Conservation (phyloP, 75 land plant species). For the Sequoiadendron giganteum region DNA sequence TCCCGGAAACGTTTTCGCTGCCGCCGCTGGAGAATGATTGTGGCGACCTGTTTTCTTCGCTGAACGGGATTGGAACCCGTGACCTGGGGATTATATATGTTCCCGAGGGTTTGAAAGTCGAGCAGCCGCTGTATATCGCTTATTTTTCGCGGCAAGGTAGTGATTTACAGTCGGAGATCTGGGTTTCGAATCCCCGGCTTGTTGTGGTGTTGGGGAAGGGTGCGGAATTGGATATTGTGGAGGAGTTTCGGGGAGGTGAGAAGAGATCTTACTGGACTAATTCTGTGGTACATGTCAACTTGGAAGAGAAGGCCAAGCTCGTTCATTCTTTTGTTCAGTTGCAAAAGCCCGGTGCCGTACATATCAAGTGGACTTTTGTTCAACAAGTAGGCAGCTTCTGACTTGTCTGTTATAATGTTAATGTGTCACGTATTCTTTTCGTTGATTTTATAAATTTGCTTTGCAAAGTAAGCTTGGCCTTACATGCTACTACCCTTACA, state of each 20-base stretch:
- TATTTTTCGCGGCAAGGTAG: constrained; percentile 47
- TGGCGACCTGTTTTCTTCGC: constrained; percentile 71
- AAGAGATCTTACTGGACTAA: constrained; percentile 70
- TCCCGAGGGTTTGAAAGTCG: constrained; percentile 48
- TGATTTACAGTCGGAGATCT: constrained; percentile 18
- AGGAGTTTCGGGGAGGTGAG: constrained; percentile 62
- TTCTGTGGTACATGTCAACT: constrained; percentile 66
- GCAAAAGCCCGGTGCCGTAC: constrained; percentile 67
- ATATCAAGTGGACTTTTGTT: constrained; percentile 87
- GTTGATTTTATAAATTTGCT: background rate
- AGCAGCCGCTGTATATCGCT: constrained; percentile 53
- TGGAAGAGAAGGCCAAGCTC: constrained; percentile 64
- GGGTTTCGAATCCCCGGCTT: constrained; percentile 77
- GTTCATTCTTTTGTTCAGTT: constrained; percentile 72
- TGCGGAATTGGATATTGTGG: constrained; percentile 65
- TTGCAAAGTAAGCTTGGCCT: no score
- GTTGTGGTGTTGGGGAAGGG: constrained; percentile 72
- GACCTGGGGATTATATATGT: constrained; percentile 68
- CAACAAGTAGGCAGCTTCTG: constrained; percentile 58
- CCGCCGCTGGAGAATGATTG: constrained; percentile 14
- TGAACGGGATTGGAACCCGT: constrained; percentile 80
- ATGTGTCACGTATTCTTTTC: background rate
- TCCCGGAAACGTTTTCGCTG: constrained; percentile 24
- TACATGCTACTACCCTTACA: no score
- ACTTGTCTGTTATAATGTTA: background rate